Percentiles rank a stretch among this genome's conserved stretches.
Evolutionary conservation across 208 protist species (phyloP).

Genomic region (Wallacemonas sp.): DNA sequence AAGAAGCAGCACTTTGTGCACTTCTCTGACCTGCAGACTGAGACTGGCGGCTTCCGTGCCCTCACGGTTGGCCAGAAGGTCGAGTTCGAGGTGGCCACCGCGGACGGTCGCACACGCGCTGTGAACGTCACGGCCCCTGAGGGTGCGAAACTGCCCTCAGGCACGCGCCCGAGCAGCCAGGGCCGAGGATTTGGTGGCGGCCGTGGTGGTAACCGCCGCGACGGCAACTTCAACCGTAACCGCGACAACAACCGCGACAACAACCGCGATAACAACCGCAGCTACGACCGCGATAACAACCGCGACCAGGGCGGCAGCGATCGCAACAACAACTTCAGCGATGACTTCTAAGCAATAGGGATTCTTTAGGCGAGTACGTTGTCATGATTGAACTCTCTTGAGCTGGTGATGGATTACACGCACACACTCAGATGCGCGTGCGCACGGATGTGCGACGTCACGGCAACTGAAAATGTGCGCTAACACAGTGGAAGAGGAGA

Average conservation of each 20-base stretch:
- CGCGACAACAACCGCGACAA: constrained; percentile 26
- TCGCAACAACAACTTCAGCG: constrained; percentile 71
- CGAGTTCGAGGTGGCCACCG: constrained; percentile 87
- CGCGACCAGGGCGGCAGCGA: constrained; percentile 38
- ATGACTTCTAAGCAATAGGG: constrained; percentile 83
- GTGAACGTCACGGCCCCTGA: constrained; percentile 85
- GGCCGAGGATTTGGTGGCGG: constrained; percentile 42
- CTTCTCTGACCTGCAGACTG: constrained; percentile 90
- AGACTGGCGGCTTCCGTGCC: constrained; percentile 82
- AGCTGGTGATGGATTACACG: background rate
- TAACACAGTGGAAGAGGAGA: too few species aligned
- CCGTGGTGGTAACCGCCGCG: constrained; percentile 28
- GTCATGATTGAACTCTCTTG: too few species aligned
- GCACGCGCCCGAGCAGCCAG: constrained; percentile 60
- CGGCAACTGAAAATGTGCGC: too few species aligned
- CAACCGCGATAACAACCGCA: constrained; percentile 20
- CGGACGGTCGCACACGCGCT: constrained; percentile 87
- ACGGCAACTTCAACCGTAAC: constrained; percentile 47
- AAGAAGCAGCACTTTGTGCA: constrained; percentile 94
- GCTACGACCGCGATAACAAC: constrained; percentile 30
- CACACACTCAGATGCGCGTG: background rate
- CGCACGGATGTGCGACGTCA: too few species aligned
- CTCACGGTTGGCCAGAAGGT: constrained; percentile 88
- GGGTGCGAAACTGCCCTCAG: constrained; percentile 81
- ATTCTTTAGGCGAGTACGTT: too few species aligned